phyloP scores from a whole-genome alignment of 2,329 filamentous ascomycete genomes.

The Hymenoscyphus salicellus region DNA sequence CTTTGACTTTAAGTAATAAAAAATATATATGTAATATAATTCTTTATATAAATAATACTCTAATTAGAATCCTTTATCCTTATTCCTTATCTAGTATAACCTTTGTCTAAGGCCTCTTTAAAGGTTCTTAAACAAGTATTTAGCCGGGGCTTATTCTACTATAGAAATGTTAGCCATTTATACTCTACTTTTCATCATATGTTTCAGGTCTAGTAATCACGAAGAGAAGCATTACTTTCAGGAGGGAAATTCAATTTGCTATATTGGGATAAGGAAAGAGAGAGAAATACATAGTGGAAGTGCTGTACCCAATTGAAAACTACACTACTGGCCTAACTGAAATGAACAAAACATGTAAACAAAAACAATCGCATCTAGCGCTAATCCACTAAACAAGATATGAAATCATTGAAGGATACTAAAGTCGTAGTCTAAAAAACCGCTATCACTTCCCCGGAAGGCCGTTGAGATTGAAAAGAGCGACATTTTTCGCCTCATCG shows the following conservation, averaged over 20 bases:
- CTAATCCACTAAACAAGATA: background rate
- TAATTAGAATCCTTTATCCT: too few species aligned
- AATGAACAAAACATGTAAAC: background rate
- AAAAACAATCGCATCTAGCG: background rate
- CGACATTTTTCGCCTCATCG: conserved; percentile 1
- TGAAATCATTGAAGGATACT: background rate
- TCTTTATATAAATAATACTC: too few species aligned
- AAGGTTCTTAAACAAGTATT: too few species aligned
- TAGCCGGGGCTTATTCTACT: too few species aligned
- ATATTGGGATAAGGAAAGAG: background rate
- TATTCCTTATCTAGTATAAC: too few species aligned
- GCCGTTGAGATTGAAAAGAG: conserved; percentile 7
- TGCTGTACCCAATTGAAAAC: background rate
- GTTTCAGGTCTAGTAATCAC: background rate
- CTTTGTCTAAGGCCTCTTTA: too few species aligned
- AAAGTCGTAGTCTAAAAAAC: background rate
- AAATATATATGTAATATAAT: too few species aligned
- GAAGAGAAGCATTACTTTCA: background rate
- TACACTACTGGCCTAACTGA: background rate
- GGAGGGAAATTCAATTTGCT: background rate
- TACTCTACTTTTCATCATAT: too few species aligned
- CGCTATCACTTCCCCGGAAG: background rate
- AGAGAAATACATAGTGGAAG: background rate
- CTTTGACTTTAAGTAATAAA: too few species aligned
- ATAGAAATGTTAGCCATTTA: too few species aligned